Evolutionary conservation across 140 eudicot genomes (phyloP).

Genomic region (Stevia rebaudiana): DNA sequence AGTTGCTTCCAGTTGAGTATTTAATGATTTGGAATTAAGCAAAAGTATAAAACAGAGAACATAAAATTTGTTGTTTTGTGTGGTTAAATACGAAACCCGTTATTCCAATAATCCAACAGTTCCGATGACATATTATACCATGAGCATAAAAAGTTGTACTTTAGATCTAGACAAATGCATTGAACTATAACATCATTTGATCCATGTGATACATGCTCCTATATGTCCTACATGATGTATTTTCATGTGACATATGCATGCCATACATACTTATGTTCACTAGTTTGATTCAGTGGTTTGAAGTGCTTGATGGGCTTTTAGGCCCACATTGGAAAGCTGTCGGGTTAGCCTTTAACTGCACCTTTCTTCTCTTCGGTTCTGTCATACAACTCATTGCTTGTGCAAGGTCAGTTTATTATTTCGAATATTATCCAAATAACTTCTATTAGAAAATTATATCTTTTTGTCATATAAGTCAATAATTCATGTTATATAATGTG

Average conservation of each 20-base stretch:
- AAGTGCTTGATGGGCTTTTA: conserved; percentile 66
- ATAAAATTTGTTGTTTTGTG: conserved; percentile 26
- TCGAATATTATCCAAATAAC: background rate
- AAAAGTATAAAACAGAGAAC: conserved; percentile 7
- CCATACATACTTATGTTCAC: conserved; percentile 19
- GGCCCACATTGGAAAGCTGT: conserved; percentile 66
- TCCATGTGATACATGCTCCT: conserved; percentile 17
- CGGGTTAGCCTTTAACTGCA: conserved; percentile 71
- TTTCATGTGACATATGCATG: conserved; percentile 16
- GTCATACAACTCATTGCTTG: conserved; percentile 83
- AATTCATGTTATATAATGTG: background rate
- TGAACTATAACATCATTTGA: conserved; percentile 4
- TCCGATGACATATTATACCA: conserved; percentile 11
- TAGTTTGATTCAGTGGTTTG: conserved; percentile 64
- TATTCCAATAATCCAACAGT: background rate
- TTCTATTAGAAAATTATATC: background rate
- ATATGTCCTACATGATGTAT: conserved; percentile 21
- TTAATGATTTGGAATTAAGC: conserved; percentile 14
- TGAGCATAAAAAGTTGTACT: conserved; percentile 21
- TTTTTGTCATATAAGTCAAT: background rate
- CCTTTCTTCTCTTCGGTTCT: conserved; percentile 68
- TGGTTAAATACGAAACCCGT: conserved; percentile 15
- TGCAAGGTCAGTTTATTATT: conserved; percentile 60
- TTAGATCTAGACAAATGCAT: conserved; percentile 17
- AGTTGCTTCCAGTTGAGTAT: background rate